Base-by-base conservation (phyloP, 805 yeast species). In the Yamadazyma sp. region DNA sequence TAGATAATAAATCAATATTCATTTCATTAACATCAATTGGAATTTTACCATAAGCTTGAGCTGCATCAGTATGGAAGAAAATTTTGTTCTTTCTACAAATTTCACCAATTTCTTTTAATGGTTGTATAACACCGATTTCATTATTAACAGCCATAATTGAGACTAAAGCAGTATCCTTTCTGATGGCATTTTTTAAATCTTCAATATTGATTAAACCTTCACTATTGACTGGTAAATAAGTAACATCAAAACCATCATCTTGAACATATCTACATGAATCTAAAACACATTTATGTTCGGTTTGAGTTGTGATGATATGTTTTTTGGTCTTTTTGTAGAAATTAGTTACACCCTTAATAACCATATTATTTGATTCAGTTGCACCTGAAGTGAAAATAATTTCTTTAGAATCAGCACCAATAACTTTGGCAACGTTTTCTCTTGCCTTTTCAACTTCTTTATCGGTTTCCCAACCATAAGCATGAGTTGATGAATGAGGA, bases 401-500 rank as follows among this genome's bases (percentile, higher is more conserved):
- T 65, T 93, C 98, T 66, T 91, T 91, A 36, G 98, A 86, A 57
- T 93, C 96, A 22, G 98, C 98, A 20, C 79, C 77, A 50, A 93
- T 87, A 35, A 93, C 75, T 20, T 71, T 70, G 2, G 98, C 98
- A 35, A 93, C 70, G 50, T 91, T 74, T 35, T 67, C 71, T 52
- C 99, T 76, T 5, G 98, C 96, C 33, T 67, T 65, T 55, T 93
- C 98, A 12, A 93, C 93, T 40, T 82, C 96, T 44, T 75, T 76
- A 40, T 91, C 96, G 3, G 98, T 86, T 65, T 93, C 99, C 99
- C 99, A 93, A 23, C 99, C 99, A 58, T 91, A 93, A 5, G 95
- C 76, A 57, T 93, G 99, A 2, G 98, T 93, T 40, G 93, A 80
- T 5, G 96, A 87, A 63, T 93, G 99, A 15, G 99, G 99, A 59